Conservation (phyloP, 179 eudicot species). For the Patellifolia procumbens region DNA sequence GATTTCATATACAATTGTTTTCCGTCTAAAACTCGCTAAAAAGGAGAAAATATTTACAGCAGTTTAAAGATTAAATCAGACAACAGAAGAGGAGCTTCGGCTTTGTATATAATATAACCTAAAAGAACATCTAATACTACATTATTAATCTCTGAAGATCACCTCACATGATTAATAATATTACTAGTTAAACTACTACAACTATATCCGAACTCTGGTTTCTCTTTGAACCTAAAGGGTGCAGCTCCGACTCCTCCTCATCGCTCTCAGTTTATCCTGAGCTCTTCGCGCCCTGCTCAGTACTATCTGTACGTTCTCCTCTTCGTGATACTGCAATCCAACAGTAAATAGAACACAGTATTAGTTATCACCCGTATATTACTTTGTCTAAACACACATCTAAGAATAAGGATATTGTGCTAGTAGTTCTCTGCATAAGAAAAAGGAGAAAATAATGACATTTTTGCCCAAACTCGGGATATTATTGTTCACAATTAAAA, state of each 20-base stretch:
- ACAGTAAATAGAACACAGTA: not conserved
- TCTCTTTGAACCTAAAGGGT: constrained; percentile 31
- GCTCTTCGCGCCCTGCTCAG: constrained; percentile 39
- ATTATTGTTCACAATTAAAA: too few species aligned
- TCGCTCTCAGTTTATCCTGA: constrained; percentile 35
- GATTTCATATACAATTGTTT: constrained; percentile 3
- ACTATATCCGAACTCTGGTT: not conserved
- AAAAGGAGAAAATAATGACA: too few species aligned
- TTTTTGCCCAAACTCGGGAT: too few species aligned
- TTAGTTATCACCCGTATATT: not conserved
- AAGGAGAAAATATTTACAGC: constrained; percentile 1
- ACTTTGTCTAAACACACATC: not conserved
- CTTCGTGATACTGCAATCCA: constrained; percentile 46
- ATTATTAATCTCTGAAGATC: constrained; percentile 14
- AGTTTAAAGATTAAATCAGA: not conserved
- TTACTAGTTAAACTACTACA: not conserved
- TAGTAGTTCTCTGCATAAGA: too few species aligned
- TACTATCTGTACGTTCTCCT: constrained; percentile 36
- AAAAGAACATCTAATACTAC: constrained; percentile 10
- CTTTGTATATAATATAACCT: constrained; percentile 17
- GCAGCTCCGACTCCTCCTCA: constrained; percentile 55
- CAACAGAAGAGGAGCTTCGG: not conserved
- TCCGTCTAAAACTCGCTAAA: not conserved
- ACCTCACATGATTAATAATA: not conserved
- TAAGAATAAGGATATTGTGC: too few species aligned